Evolutionary conservation across 345 rosid species (phyloP), one percentile per base, ranked within the genome.

Genomic region (Euphorbia peplus): DNA sequence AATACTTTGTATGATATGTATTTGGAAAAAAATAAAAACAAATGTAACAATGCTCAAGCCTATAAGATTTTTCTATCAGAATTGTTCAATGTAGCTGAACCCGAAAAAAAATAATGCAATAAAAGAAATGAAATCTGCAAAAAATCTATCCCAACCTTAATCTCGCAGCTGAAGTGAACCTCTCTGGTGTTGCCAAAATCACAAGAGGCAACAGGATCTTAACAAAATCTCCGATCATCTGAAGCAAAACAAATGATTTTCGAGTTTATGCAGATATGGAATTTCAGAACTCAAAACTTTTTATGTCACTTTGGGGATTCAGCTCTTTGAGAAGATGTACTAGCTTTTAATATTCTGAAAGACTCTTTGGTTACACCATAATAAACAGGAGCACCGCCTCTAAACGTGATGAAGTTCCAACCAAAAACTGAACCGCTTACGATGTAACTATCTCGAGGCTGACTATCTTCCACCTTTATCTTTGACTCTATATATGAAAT

Each of bases 341-440:
- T 46, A 15, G 21, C 4, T 32, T 19, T 18, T 19, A 32, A 29
- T 71, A 28, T 61, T 56, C 51, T 37, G 54, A 13, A 65, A 5
- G 70, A 69, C 60, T 77, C 77, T 32, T 69, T 77, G 18, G 64
- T 69, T 32, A 65, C 50, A 1, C 80, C 80, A 42, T 59, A 72
- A 35, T 77, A 72, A 72, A 72, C 73, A 39, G 70, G 70, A 13
- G 41, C 64, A 52, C 70, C 4, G 14, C 80, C 76, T 22, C 32
- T 41, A 52, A 50, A 77, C 42, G 80, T 77, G 24, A 77, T 59
- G 76, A 72, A 77, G 30, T 77, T 77, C 81, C 81, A 73, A 66
- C 71, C 81, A 61, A 51, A 72, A 52, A 48, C 68, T 25, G 77
- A 73, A 28, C 81, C 77, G 11, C 74, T 77, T 4, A 72, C 65